Percentiles rank a stretch among this genome's conserved stretches.
These are phyloP conservation scores for Stropharia rugosoannulata DNA, from an alignment of 768 basidiomycete species.

Conservation along the genomic window DNA sequence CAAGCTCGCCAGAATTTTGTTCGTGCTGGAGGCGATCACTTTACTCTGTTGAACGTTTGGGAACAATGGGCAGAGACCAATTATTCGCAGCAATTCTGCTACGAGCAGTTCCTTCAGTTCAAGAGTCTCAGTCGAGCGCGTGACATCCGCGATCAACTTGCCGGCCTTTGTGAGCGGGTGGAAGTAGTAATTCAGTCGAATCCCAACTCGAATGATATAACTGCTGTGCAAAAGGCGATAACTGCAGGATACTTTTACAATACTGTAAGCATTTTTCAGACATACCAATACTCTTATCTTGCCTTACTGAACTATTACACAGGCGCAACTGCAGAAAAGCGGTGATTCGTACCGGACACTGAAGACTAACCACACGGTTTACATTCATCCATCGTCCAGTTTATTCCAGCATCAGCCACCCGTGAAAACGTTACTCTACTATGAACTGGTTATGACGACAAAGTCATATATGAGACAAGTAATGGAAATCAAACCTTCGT, in stretches of 20 bases:
- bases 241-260: slow-evolving; percentile 97
- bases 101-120: slow-evolving; percentile 93
- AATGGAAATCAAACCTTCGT: slow-evolving; percentile 97
- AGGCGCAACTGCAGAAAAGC: slow-evolving; percentile 92
- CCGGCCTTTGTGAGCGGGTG: slow-evolving; percentile 93
- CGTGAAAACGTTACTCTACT: slow-evolving; percentile 86
- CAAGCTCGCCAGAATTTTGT: slow-evolving; percentile 98
- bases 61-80: slow-evolving; percentile 99
- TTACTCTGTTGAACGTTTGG: slow-evolving; percentile 96
- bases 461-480: slow-evolving; percentile 98
- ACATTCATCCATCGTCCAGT: slow-evolving; percentile 94
- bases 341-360: slow-evolving; percentile 97
- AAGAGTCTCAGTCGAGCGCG: slow-evolving; percentile 93
- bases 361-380: slow-evolving; percentile 94
- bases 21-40: slow-evolving; percentile 95
- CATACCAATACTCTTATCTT: not conserved
- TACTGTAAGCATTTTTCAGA: slow-evolving; percentile 52
- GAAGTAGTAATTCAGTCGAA: slow-evolving; percentile 88
- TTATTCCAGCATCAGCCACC: slow-evolving; percentile 96
- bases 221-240: slow-evolving; percentile 92
- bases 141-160: slow-evolving; percentile 95
- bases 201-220: slow-evolving; percentile 91
- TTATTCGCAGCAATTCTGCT: slow-evolving; percentile 96
- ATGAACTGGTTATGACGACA: slow-evolving; percentile 95
- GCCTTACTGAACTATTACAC: not conserved